phyloP scores from a whole-genome alignment of 805 yeast genomes.

The Starmerella cellae region DNA sequence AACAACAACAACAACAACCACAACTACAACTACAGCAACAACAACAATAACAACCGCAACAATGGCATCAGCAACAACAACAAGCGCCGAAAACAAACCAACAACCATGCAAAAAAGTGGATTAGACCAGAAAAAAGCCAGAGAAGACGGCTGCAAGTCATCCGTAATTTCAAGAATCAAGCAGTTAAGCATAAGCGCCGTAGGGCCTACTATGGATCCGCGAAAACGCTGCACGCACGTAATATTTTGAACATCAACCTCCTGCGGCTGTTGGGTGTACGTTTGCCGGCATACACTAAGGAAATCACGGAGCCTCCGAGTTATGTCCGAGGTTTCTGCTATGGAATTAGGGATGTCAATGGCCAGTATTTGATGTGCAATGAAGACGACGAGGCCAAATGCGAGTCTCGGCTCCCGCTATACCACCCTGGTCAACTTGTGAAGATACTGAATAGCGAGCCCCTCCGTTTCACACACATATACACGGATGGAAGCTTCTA shows the following conservation, averaged over 20 bases:
- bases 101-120: no score
- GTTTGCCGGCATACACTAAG: not conserved
- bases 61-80: no score
- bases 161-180: no score
- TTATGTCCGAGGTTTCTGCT: not conserved
- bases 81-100: no score
- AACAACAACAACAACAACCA: no score
- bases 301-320: not conserved
- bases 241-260: constrained; percentile 8
- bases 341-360: not conserved
- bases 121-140: no score
- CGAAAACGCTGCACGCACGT: not conserved
- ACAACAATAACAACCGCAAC: no score
- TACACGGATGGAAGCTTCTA: constrained; percentile 13
- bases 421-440: not conserved
- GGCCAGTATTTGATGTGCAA: not conserved
- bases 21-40: no score
- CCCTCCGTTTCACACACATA: not conserved
- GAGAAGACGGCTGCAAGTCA: no score
- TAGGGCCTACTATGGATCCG: not conserved
- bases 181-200: no score
- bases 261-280: constrained; percentile 5
- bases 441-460: not conserved
- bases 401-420: not conserved
- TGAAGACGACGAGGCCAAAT: not conserved